Base-by-base conservation (phyloP, 2,329 filamentous ascomycete species). In the Xylogone sp. region DNA sequence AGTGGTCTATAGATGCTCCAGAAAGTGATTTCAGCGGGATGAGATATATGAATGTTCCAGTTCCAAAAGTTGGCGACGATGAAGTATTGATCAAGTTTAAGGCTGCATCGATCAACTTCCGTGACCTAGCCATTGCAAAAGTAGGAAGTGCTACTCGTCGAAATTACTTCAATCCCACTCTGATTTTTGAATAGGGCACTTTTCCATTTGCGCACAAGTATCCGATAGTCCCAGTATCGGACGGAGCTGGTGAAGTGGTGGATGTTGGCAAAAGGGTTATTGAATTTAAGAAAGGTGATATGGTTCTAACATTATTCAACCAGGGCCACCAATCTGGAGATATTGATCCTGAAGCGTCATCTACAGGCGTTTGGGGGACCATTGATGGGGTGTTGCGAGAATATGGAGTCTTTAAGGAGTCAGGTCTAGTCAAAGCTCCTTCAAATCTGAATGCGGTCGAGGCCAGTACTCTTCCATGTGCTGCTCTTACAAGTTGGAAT, bases 351-450 rank as follows among this genome's bases (percentile, higher is more conserved):
- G 1, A n/a, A 19, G 49, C 44, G 21, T 20, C 44, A 13, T n/a
- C 20, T 9, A 47, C 16, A 19, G 21, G 10, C 2, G 7, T 51
- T 9, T 29, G 49, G 3, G 21, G 24, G 8, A 27, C 43, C 5
- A 43, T 42, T 16, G 46, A 65, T 1, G 73, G 72, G 12, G 66
- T 69, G 2, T 53, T 75, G 39, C 66, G 65, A 3, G 65, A 72
- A 43, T 73, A 73, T 52, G 68, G 69, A 21, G 67, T 69, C 43
- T 73, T 75, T 53, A 65, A 69, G 0, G 71, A 68, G 2, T 60
- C 64, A 29, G 65, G 67, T 12, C 74, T 88, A 3, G 81, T 87
- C 6, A 62, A 68, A 42, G 73, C 77, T 56, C 84, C 85, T 0
- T 60, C 61, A 10, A 72, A 71, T 19, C 62, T 81, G 6, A 70